Evolutionary conservation across 768 basidiomycete species (phyloP), one percentile per base, ranked within the genome.

Genomic region (Trametes maxima): DNA sequence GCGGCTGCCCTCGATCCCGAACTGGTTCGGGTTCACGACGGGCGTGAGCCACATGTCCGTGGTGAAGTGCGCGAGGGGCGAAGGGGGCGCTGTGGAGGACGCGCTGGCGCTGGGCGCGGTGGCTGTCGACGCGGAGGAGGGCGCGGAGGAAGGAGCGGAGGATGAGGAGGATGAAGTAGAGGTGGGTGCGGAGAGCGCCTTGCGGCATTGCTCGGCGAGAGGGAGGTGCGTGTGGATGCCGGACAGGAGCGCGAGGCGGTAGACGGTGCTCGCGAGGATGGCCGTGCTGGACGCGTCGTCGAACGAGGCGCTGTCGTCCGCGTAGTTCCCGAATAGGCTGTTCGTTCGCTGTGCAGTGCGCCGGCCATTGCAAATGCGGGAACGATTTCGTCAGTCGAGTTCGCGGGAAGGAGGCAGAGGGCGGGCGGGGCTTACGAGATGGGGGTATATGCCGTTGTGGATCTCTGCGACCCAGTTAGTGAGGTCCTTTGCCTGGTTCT

Each of bases 221-320:
- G 84, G 79, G 25, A 94, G 66, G 68, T 82, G 73, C 0, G 75
- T 77, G 57, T 83, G 78, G 16, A 82, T 76, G 25, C 78, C 76
- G 44, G 78, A 70, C 21, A 90, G 68, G 2, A 87, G 73, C 0
- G 90, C 82, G 51, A 89, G 76, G 1, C 91, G 84, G 73, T 90
- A 95, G 1, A 93, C 88, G 0, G 89, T 85, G 63, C 84, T 79
- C 0, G 92, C 90, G 46, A 95, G 77, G 48, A 95, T 79, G 0
- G 91, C 85, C 0, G 90, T 88, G 11, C 86, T 86, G 0, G 92
- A 72, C 0, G 86, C 83, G 62, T 95, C 94, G 65, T 82, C 77
- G 70, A 95, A 95, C 57, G 83, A 84, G 5, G 72, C 73, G 16
- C 76, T 62, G 35, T 83, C 71, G 67, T 87, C 82, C 5, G 85